Evolutionary conservation across 1,284 basidiomycete genomes (phyloP).

Genomic region (Ustilago lituana): DNA sequence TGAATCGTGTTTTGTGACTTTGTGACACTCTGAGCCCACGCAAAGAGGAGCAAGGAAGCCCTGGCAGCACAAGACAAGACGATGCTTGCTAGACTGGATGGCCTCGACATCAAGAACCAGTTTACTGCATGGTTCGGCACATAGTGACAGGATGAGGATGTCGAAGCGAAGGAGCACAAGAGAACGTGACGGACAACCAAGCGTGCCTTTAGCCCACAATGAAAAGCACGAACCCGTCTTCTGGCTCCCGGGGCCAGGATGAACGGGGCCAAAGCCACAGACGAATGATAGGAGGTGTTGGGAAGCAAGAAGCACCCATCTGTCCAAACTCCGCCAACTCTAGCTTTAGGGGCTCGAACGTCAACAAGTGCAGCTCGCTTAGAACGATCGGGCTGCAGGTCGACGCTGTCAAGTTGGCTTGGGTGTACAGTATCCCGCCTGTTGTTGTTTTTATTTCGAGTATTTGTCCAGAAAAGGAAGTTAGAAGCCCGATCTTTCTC

Average conservation of each 20-base stretch:
- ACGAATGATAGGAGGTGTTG: conserved; percentile 24
- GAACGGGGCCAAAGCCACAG: not conserved
- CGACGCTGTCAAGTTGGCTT: not conserved
- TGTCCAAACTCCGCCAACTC: conserved; percentile 22
- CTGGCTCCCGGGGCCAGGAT: no score
- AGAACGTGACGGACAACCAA: not conserved
- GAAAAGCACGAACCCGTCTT: not conserved
- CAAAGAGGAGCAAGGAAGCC: no score
- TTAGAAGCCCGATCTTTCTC: conserved; percentile 8
- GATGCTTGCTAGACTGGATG: no score
- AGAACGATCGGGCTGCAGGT: not conserved
- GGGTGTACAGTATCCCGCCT: no score
- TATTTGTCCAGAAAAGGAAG: conserved; percentile 10
- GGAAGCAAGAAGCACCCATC: conserved; percentile 1
- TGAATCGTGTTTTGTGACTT: no score
- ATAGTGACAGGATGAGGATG: no score
- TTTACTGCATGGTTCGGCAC: not conserved
- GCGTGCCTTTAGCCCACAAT: conserved; percentile 26
- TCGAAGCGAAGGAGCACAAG: no score
- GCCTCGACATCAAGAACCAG: no score
- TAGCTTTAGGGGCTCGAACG: conserved; percentile 23
- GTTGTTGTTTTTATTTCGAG: no score
- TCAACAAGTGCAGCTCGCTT: conserved; percentile 30
- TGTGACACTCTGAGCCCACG: no score
- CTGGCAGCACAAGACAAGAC: no score